Percentiles rank a stretch among this genome's conserved stretches.
Conservation (phyloP, 805 yeast species). For the Brettanomyces anomalus region DNA sequence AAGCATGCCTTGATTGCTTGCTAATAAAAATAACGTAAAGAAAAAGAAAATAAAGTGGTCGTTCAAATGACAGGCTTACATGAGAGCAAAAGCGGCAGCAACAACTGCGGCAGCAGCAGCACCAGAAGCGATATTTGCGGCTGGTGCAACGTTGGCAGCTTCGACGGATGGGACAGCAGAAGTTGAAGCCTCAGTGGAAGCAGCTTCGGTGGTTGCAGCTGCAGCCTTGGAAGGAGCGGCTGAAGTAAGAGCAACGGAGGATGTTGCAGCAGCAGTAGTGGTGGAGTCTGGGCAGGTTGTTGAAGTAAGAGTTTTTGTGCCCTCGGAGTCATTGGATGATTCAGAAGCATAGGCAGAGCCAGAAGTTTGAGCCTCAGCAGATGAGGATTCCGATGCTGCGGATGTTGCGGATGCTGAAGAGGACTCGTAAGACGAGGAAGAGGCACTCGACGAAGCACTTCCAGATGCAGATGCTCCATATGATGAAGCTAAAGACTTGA, state of each 20-base stretch:
- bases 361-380: slow-evolving; percentile 21
- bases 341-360: slow-evolving; percentile 18
- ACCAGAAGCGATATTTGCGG: slow-evolving; percentile 15
- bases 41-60: too few relatives aligned
- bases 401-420: slow-evolving; percentile 26
- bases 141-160: background rate
- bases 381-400: slow-evolving; percentile 21
- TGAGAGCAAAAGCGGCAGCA: slow-evolving; percentile 6
- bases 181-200: slow-evolving; percentile 9
- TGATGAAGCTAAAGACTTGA: slow-evolving; percentile 43
- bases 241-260: slow-evolving; percentile 5
- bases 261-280: background rate
- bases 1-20: too few relatives aligned
- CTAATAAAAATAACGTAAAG: too few relatives aligned
- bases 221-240: slow-evolving; percentile 10
- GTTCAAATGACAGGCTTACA: too few relatives aligned
- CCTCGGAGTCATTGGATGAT: slow-evolving; percentile 18
- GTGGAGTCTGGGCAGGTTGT: slow-evolving; percentile 7
- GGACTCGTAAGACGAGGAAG: slow-evolving; percentile 25
- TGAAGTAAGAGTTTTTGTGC: slow-evolving; percentile 11
- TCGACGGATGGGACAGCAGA: slow-evolving; percentile 8
- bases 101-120: slow-evolving; percentile 21
- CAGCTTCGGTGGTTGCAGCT: slow-evolving; percentile 20
- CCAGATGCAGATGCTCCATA: slow-evolving; percentile 29
- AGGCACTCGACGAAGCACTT: slow-evolving; percentile 21